Base-by-base conservation (phyloP, 805 yeast species). In the Candida pseudoglaebosa region DNA sequence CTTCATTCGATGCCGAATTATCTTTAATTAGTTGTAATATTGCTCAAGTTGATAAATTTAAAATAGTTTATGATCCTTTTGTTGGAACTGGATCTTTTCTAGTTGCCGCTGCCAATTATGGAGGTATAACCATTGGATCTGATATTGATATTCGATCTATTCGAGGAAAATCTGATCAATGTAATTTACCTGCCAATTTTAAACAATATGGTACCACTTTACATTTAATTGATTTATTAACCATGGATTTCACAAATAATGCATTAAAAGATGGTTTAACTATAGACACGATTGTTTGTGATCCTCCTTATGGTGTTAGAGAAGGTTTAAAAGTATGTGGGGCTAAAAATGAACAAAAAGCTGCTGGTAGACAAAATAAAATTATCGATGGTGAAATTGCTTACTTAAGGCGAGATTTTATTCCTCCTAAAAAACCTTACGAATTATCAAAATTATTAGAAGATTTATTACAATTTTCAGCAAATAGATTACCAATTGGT, bases 261-360 rank as follows among this genome's bases (percentile, higher is more conserved):
- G 83, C 96, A 3, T 67, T 93, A 38, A 70, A 96, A 47, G 42
- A 57, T 0, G 71, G 74, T 45, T 61, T 93, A 17, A 54, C 48
- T 19, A 71, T 93, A 10, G 96, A 93, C 56, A 72, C 85, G 1
- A 91, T 93, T 4, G 77, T 91, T 2, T 89, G 97, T 56, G 99
- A 93, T 61, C 99, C 99, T 2, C 99, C 99, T 0, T 93, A 93
- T 59, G 99, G 99, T 9, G 95, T 93, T 2, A 72, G 99, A 49
- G 99, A 93, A 59, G 95, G 98, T 3, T 75, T 93, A 38, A 89
- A 88, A 57, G 96, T 89, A 1, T 78, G 95, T 39, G 99, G 99
- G 4, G 84, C 95, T 4, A 79, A 75, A 46, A 61, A 74, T 44
- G 75, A 82, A 36, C 81, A 82, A 2, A 78, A 75, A 51, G 83